Conservation (phyloP, 108 stramenopile species). For the Ochromonas danica region DNA sequence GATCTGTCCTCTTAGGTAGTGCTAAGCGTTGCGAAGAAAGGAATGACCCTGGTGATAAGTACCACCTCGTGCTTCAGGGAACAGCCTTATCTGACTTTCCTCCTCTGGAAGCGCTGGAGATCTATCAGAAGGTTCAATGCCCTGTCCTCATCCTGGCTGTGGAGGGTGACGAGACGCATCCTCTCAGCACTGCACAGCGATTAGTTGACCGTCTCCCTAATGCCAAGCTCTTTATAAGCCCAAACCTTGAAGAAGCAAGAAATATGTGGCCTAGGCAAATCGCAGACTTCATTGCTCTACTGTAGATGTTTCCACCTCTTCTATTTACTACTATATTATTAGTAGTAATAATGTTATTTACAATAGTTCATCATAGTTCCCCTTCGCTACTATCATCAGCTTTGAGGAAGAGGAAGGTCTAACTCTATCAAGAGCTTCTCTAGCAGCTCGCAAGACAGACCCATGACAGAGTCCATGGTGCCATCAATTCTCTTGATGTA, state of each 20-base stretch:
- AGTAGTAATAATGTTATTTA: too few species aligned
- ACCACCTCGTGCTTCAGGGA: background rate
- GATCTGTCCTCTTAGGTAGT: background rate
- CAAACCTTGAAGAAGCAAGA: too few species aligned
- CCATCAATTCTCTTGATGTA: slow-evolving; percentile 42
- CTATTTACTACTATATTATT: too few species aligned
- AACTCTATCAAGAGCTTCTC: background rate
- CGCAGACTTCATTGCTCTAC: too few species aligned
- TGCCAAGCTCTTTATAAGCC: too few species aligned
- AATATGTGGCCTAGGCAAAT: too few species aligned
- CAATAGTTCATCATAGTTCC: too few species aligned
- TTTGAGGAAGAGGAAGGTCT: too few species aligned
- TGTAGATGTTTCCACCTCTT: too few species aligned
- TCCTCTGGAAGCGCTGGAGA: background rate
- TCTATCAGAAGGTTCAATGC: background rate
- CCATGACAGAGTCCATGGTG: slow-evolving; percentile 49
- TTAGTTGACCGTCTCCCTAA: too few species aligned
- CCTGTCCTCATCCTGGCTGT: slow-evolving; percentile 8
- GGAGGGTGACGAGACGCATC: background rate
- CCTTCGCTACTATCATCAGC: too few species aligned
- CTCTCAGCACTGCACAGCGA: background rate
- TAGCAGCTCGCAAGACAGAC: slow-evolving; percentile 24
- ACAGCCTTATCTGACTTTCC: slow-evolving; percentile 7
- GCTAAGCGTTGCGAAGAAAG: background rate
- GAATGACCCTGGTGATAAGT: background rate